Base-by-base conservation (phyloP, 345 rosid species). In the Rhodamnia argentea region DNA sequence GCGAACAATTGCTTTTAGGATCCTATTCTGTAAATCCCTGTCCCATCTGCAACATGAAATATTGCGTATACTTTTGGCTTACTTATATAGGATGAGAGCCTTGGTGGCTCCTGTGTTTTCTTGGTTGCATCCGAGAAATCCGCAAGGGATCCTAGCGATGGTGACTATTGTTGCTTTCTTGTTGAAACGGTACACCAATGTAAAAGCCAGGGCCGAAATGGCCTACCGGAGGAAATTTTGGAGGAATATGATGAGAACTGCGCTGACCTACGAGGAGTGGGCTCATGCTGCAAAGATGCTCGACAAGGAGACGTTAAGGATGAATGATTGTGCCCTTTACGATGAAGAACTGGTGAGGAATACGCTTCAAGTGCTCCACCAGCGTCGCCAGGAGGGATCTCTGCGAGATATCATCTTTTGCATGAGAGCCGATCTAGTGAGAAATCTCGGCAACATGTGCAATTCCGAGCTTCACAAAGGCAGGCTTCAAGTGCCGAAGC, bases 381-480 rank as follows among this genome's bases (percentile, higher is more conserved):
- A 90, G 83, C 96, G 99, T 51, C 98, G 99, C 76, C 95, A 97
- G 83, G 98, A 94, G 83, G 94, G 98, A 7, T 96, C 96, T 20
- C 89, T 96, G 22, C 93, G 99, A 91, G 99, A 97, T 89, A 97
- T 97, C 5, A 94, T 94, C 88, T 97, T 97, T 86, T 96, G 93
- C 83, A 96, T 97, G 99, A 95, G 99, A 92, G 99, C 99, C 84
- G 99, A 97, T 92, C 93, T 97, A 2, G 90, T 95, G 3, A 93
- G 99, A 91, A 97, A 97, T 86, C 96, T 97, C 6, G 99, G 99
- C 74, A 97, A 97, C 83, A 97, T 97, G 98, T 97, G 99, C 85
- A 97, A 97, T 75, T 92, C 99, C 0, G 98, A 95, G 93, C 98
- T 97, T 90, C 99, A 97, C 90, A 96, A 96, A 93, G 99, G 98